These are phyloP conservation scores for Penicillium cinerascens DNA, from an alignment of 495 filamentous ascomycete genomes.

Conservation along the genomic window DNA sequence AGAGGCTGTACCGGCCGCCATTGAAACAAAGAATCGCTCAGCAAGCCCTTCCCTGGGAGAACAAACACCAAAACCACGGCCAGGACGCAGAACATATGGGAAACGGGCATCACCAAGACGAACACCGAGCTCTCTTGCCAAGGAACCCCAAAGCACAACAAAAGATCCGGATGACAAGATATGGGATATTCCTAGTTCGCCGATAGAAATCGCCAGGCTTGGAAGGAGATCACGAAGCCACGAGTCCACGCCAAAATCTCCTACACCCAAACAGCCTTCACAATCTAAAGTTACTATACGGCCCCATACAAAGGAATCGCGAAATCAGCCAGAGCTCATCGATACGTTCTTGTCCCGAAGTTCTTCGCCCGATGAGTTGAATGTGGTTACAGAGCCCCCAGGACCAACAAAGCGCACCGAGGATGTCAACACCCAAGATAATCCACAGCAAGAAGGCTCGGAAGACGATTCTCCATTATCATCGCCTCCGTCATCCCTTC, in stretches of 20 bases:
- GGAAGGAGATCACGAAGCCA: conserved; percentile 8
- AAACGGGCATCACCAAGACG: conserved; percentile 11
- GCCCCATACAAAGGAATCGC: neutral
- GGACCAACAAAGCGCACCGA: conserved; percentile 4
- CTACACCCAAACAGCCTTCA: neutral
- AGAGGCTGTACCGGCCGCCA: neutral
- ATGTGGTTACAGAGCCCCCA: conserved; percentile 15
- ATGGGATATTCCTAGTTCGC: conserved; percentile 23
- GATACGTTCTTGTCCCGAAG: conserved; percentile 6
- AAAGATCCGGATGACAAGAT: conserved; percentile 10
- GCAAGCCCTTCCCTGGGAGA: neutral
- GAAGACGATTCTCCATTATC: conserved; percentile 42
- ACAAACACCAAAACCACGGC: conserved; percentile 6
- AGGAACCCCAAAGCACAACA: neutral
- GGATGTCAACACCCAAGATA: neutral
- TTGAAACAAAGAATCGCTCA: neutral
- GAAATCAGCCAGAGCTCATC: neutral
- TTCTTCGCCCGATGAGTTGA: conserved; percentile 33
- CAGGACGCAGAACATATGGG: conserved; percentile 9
- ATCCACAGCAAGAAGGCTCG: conserved; percentile 1
- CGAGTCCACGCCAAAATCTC: conserved; percentile 8
- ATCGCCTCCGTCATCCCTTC: conserved; percentile 35
- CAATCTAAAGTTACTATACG: neutral
- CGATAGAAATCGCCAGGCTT: neutral
- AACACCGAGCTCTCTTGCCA: neutral